phyloP scores from a whole-genome alignment of 1,139 yeast genomes.

The Taphrina betulina region DNA sequence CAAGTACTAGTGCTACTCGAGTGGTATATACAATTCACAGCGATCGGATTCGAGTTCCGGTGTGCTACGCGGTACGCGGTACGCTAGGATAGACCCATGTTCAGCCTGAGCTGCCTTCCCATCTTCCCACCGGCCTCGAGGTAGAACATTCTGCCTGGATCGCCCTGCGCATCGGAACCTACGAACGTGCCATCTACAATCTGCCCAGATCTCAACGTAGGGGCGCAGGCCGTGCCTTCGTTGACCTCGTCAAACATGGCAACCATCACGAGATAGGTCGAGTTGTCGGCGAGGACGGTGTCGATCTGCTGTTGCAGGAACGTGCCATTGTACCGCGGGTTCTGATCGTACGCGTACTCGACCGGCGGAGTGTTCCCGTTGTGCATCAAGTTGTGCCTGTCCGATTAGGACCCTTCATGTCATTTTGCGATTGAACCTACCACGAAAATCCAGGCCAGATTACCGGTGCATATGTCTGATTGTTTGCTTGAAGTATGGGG shows the following conservation, averaged over 20 bases:
- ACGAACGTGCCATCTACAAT: slow-evolving; percentile 2
- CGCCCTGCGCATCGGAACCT: neutral
- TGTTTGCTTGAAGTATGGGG: neutral
- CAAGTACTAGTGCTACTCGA: too few relatives aligned
- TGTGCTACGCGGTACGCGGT: too few relatives aligned
- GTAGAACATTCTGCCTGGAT: neutral
- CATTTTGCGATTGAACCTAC: neutral
- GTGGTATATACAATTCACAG: too few relatives aligned
- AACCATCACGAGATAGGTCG: slow-evolving; percentile 1
- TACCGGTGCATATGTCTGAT: slow-evolving; percentile 1
- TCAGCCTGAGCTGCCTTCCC: too few relatives aligned
- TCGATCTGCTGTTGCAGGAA: neutral
- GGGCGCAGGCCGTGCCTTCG: neutral
- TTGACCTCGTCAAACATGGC: slow-evolving; percentile 7
- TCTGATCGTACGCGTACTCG: neutral
- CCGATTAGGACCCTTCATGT: neutral
- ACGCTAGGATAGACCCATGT: too few relatives aligned
- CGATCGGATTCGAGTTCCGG: too few relatives aligned
- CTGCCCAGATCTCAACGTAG: neutral
- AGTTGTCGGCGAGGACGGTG: neutral
- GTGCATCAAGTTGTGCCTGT: neutral
- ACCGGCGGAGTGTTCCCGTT: slow-evolving; percentile 3
- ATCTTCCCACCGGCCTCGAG: neutral
- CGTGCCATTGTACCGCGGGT: neutral
- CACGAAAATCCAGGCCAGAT: slow-evolving; percentile 5